Evolutionary conservation across 2,329 filamentous ascomycete species (phyloP), one percentile per base, ranked within the genome.

Genomic region (Stagonosporopsis chrysanthemi): DNA sequence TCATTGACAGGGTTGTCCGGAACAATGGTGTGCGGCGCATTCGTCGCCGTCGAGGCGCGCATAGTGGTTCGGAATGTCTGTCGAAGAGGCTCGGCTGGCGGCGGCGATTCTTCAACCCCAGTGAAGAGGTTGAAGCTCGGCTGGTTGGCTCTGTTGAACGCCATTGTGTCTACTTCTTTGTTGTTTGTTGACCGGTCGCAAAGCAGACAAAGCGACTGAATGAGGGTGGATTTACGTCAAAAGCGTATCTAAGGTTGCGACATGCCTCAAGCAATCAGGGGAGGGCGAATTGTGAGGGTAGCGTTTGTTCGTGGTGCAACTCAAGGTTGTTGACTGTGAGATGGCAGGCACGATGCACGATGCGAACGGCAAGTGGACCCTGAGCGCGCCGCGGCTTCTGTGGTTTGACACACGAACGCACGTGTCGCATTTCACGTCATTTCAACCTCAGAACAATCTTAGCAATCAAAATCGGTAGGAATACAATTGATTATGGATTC

Each of bases 1-100:
- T 98, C 93, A 58, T 86, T 88, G 65, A 75, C 72, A 62, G 75
- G 70, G 53, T 81, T 79, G 26, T 77, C 68, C 42, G 76, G 63
- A n/a, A 74, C 68, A 15, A 76, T 68, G 3, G 70, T 73, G 51
- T 75, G 73, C 61, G 69, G 68, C 54, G 64, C 75, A 64, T 70
- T 74, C 40, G 72, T 76, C 7, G 80, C 80, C 51, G 79, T 76
- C 6, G 80, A 81, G 56, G 79, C 75, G 50, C 79, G 77, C 52
- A 81, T 65, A 15, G 72, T 75, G 19, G 65, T 66, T 50, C 72
- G 72, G 41, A 75, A 73, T 0, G 78, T 79, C 59, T 81, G 78
- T 55, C 79, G 76, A 51, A 78, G 62, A 19, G 77, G 73, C 56
- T 78, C 72, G 24, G 68, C 68, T 1, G 68, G 67, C 23, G 74